Percentiles rank a stretch among this genome's conserved stretches.
Evolutionary conservation across 2,329 filamentous ascomycete genomes (phyloP).

Genomic region (Trichophyton verrucosum): DNA sequence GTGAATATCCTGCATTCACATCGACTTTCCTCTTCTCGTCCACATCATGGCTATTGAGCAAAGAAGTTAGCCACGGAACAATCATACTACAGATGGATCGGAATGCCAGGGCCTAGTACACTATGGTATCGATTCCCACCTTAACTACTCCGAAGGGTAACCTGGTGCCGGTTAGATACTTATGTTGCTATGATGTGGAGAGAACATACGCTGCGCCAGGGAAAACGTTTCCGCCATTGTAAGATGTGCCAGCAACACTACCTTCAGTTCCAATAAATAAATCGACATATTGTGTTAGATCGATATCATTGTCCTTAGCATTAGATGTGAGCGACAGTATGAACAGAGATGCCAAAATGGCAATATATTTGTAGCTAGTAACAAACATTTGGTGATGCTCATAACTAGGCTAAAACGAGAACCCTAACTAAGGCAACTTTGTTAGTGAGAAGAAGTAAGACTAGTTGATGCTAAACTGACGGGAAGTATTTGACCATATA

Average conservation of each 20-base stretch:
- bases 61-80: neutral
- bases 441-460: neutral
- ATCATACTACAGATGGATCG: neutral
- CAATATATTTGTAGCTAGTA: neutral
- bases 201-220: conserved; percentile 28
- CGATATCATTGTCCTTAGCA: conserved; percentile 2
- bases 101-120: conserved; percentile 23
- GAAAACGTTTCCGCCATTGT: conserved; percentile 34
- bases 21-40: conserved; percentile 14
- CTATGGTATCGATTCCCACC: conserved; percentile 30
- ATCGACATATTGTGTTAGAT: conserved; percentile 32
- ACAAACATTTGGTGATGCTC: neutral
- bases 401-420: neutral
- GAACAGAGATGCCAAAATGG: neutral
- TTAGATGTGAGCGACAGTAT: neutral
- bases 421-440: neutral
- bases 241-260: conserved; percentile 28
- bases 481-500: neutral
- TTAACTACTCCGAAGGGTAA: conserved; percentile 34
- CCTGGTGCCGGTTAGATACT: neutral
- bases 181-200: neutral
- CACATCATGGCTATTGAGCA: neutral
- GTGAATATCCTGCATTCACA: conserved; percentile 34
- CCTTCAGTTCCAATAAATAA: conserved; percentile 38
- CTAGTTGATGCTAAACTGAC: neutral